Percentiles rank a stretch among this genome's conserved stretches.
phyloP scores from a whole-genome alignment of 495 filamentous ascomycete species.

The Aspergillus avenaceus region DNA sequence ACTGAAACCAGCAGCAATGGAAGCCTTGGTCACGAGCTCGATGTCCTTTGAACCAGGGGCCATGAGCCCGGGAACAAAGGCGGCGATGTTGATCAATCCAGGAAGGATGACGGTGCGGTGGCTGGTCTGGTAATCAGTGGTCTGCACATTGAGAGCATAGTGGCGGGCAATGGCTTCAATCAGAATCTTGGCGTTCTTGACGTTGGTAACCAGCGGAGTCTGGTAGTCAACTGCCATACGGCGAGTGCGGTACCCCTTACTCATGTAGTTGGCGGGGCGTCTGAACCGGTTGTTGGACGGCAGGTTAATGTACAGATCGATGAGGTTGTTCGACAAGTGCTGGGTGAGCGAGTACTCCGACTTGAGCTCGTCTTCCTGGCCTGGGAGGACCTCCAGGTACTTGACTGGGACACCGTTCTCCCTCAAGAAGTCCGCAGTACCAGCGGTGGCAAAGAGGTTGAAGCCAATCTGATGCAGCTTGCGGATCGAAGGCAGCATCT shows the following conservation, averaged over 20 bases:
- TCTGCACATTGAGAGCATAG: slow-evolving; percentile 75
- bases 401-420: slow-evolving; percentile 86
- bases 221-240: slow-evolving; percentile 99
- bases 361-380: slow-evolving; percentile 72
- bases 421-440: slow-evolving; percentile 92
- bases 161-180: slow-evolving; percentile 90
- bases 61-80: slow-evolving; percentile 73
- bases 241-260: slow-evolving; percentile 89
- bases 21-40: slow-evolving; percentile 66
- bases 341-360: slow-evolving; percentile 94
- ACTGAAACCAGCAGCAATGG: slow-evolving; percentile 72
- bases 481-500: slow-evolving; percentile 89
- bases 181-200: slow-evolving; percentile 97
- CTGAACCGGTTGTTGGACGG: slow-evolving; percentile 96
- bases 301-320: slow-evolving; percentile 97
- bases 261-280: slow-evolving; percentile 96
- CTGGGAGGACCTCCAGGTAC: slow-evolving; percentile 80
- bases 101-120: slow-evolving; percentile 73
- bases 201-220: slow-evolving; percentile 94
- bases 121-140: slow-evolving; percentile 84
- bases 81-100: slow-evolving; percentile 73
- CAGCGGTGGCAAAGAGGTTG: slow-evolving; percentile 92
- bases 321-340: slow-evolving; percentile 93
- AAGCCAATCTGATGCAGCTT: slow-evolving; percentile 86
- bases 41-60: slow-evolving; percentile 64